Evolutionary conservation across 257 asterid genomes (phyloP).

Genomic region (Euphrasia confusa): DNA sequence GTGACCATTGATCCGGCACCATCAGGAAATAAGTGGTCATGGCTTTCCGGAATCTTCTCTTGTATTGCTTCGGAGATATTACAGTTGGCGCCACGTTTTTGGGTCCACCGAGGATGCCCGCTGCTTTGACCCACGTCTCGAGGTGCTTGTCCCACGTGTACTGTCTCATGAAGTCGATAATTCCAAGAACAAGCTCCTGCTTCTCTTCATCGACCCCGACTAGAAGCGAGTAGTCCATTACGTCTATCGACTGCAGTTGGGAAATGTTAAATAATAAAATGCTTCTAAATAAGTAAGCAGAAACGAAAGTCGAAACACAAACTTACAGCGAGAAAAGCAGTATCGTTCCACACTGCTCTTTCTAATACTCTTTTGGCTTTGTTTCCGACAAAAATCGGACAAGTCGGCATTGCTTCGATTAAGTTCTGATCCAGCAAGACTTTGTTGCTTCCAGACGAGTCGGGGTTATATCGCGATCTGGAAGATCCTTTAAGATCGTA

Average conservation of each 20-base stretch:
- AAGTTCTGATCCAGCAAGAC: slow-evolving; percentile 91
- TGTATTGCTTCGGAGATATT: slow-evolving; percentile 90
- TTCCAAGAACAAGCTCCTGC: slow-evolving; percentile 92
- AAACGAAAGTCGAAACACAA: not conserved
- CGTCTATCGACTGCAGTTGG: slow-evolving; percentile 67
- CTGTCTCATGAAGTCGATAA: slow-evolving; percentile 95
- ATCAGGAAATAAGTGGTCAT: slow-evolving; percentile 86
- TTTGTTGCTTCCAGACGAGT: slow-evolving; percentile 81
- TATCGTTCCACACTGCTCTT: slow-evolving; percentile 97
- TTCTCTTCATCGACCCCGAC: slow-evolving; percentile 90
- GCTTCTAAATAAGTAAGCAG: not conserved
- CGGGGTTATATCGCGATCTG: slow-evolving; percentile 85
- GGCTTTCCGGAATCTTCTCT: slow-evolving; percentile 91
- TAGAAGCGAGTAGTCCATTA: slow-evolving; percentile 88
- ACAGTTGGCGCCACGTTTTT: slow-evolving; percentile 77
- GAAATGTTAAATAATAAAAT: not conserved
- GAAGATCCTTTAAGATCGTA: slow-evolving; percentile 97
- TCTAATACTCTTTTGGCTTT: slow-evolving; percentile 80
- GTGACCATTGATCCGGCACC: slow-evolving; percentile 98
- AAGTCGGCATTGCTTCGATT: slow-evolving; percentile 97
- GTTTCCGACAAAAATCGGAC: slow-evolving; percentile 90
- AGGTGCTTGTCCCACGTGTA: slow-evolving; percentile 98
- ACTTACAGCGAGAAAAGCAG: slow-evolving; percentile 94
- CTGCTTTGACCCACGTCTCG: slow-evolving; percentile 92
- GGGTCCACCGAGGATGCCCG: slow-evolving; percentile 94